phyloP scores from a whole-genome alignment of 208 protist species.

The Acanthamoeba healyi region DNA sequence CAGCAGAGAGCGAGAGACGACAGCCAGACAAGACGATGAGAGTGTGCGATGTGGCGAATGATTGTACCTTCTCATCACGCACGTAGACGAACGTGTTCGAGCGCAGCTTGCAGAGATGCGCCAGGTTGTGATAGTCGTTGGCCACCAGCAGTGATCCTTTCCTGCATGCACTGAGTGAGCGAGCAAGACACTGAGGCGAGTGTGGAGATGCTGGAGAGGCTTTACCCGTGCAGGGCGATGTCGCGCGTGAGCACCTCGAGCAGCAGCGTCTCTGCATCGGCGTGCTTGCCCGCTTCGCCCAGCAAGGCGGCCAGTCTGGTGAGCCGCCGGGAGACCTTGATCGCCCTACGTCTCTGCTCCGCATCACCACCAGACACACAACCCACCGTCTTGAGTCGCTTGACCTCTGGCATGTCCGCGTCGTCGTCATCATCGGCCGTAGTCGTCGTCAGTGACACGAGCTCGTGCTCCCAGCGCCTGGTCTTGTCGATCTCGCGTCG shows the following conservation, averaged over 20 bases:
- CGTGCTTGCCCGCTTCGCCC: constrained; percentile 43
- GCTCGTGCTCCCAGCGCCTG: constrained; percentile 4
- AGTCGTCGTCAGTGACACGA: not conserved
- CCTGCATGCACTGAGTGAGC: not conserved
- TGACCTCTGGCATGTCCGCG: too few relatives aligned
- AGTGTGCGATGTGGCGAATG: too few relatives aligned
- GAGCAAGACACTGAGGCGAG: not conserved
- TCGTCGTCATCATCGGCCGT: not conserved
- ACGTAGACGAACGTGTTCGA: constrained; percentile 70
- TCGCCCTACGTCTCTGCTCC: not conserved
- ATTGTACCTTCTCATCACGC: constrained; percentile 44
- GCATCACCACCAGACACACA: too few relatives aligned
- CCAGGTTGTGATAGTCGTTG: constrained; percentile 46
- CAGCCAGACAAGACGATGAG: not conserved
- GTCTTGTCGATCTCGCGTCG: constrained; percentile 1
- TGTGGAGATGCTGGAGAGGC: not conserved
- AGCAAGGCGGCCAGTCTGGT: not conserved
- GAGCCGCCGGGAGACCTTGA: not conserved
- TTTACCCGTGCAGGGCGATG: not conserved
- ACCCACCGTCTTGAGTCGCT: too few relatives aligned
- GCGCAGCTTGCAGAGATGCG: not conserved
- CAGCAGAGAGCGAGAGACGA: not conserved
- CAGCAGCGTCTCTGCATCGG: not conserved
- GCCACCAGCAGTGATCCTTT: not conserved
- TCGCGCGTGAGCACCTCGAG: not conserved